Evolutionary conservation across 495 filamentous ascomycete genomes (phyloP).

Genomic region (Tirmania nivea): DNA sequence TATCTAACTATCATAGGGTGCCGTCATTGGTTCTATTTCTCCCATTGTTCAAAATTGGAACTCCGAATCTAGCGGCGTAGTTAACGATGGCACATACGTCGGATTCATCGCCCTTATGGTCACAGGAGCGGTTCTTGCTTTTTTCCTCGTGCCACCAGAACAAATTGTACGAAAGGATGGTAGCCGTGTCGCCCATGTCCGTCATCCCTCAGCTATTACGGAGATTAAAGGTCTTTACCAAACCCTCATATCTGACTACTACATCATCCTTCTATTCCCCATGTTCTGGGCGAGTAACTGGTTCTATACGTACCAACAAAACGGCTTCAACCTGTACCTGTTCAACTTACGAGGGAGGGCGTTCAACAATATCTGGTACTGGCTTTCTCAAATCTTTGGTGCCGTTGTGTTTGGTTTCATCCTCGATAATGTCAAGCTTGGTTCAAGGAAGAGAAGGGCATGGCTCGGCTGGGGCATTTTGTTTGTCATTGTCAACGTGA

Average conservation of each 20-base stretch:
- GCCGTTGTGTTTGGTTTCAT: conserved; percentile 56
- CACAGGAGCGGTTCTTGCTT: conserved; percentile 47
- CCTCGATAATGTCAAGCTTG: conserved; percentile 40
- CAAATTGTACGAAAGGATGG: conserved; percentile 62
- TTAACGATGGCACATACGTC: conserved; percentile 72
- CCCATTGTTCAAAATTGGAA: conserved; percentile 13
- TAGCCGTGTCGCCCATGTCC: conserved; percentile 24
- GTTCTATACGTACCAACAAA: conserved; percentile 57
- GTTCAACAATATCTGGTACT: conserved; percentile 72
- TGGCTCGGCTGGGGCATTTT: conserved; percentile 45
- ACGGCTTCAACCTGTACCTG: conserved; percentile 35
- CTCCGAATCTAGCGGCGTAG: conserved; percentile 27
- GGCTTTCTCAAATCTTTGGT: conserved; percentile 68
- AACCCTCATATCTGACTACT: conserved; percentile 47
- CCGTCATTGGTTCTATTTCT: conserved; percentile 64
- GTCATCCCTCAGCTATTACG: conserved; percentile 22
- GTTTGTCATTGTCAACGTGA: conserved; percentile 49
- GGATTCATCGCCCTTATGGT: conserved; percentile 80
- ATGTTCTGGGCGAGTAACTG: conserved; percentile 68
- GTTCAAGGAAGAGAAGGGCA: conserved; percentile 48
- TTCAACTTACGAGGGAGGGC: conserved; percentile 69
- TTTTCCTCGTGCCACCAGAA: conserved; percentile 53
- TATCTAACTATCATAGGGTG: conserved; percentile 28
- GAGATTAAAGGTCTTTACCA: conserved; percentile 62
- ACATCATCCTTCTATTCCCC: conserved; percentile 68